Evolutionary conservation across 176 grass and related monocot species (phyloP).

Genomic region (Microstegium vimineum): DNA sequence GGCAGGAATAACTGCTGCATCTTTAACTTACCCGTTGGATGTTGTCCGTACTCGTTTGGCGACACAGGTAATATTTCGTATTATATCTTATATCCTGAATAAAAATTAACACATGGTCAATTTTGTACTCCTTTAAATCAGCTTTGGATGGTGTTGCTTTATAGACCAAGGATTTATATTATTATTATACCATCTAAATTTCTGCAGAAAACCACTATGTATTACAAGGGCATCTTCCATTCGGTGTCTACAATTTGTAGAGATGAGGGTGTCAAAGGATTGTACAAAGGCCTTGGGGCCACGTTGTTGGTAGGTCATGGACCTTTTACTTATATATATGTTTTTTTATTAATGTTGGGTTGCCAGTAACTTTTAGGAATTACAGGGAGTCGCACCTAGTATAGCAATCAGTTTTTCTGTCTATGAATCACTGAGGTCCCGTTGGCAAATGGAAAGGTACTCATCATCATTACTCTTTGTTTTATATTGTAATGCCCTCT

Average conservation of each 20-base stretch:
- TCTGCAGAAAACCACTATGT: slow-evolving; percentile 77
- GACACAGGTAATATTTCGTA: slow-evolving; percentile 49
- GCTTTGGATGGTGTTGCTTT: not conserved
- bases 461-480: slow-evolving; percentile 15
- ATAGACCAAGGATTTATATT: not conserved
- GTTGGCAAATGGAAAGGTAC: slow-evolving; percentile 87
- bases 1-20: slow-evolving; percentile 88
- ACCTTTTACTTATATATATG: slow-evolving; percentile 30
- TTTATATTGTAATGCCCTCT: not conserved
- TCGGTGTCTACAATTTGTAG: slow-evolving; percentile 77
- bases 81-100: not conserved
- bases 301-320: slow-evolving; percentile 66
- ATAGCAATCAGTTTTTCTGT: slow-evolving; percentile 97
- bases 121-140: not conserved
- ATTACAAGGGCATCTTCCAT: slow-evolving; percentile 91
- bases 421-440: slow-evolving; percentile 83
- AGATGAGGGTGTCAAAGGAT: slow-evolving; percentile 75
- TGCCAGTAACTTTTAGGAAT: slow-evolving; percentile 34
- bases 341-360: slow-evolving; percentile 11
- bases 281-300: slow-evolving; percentile 94
- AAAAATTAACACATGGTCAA: not conserved
- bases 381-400: slow-evolving; percentile 92
- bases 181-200: not conserved
- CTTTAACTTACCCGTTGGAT: slow-evolving; percentile 83
- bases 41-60: slow-evolving; percentile 88